Base-by-base conservation (phyloP, 306 rosid species). In the Inga leiocalycina region DNA sequence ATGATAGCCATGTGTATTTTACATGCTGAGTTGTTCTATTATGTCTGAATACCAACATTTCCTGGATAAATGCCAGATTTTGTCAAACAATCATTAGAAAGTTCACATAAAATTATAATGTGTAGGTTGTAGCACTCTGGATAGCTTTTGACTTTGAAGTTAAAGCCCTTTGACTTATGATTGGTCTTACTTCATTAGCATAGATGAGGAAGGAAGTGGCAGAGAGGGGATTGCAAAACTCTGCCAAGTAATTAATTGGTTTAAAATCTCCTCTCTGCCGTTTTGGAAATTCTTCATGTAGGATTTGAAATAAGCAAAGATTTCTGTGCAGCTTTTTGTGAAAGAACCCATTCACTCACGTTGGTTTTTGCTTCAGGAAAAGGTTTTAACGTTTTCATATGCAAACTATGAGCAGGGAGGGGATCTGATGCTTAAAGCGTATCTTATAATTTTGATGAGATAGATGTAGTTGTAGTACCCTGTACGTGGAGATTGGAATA, bases 181-280 rank as follows among this genome's bases (percentile, higher is more conserved):
- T 20, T 24, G 66, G 56, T 64, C 68, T 77, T 83, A 34, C 49
- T 68, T 51, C 51, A 65, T 66, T n/a, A 13, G 20, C 57, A 20
- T 51, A 80, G 71, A 49, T 69, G 81, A 80, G 30, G 24, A 59
- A 16, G 65, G 7, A 79, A 51, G 71, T 15, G 68, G 41, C 17
- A 56, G 11, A n/a, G 66, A 52, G 4, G 24, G 43, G 41, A 34
- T 46, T 20, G 35, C 30, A 4, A 57, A 69, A 52, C 46, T 70
- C 22, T 30, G 19, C 76, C 27, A 74, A 74, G 12, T 30, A 49
- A 49, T 46, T 45, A 24, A 9, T 39, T 59, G 67, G 78, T 79
- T 72, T 66, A 69, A 84, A 67, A 45, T 81, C 65, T 41, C 76
- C 56, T 51, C 41, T 74, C 11, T 64, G 54, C 35, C 44, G 30